Conservation (phyloP, 345 rosid genomes). For the Draba incana region DNA sequence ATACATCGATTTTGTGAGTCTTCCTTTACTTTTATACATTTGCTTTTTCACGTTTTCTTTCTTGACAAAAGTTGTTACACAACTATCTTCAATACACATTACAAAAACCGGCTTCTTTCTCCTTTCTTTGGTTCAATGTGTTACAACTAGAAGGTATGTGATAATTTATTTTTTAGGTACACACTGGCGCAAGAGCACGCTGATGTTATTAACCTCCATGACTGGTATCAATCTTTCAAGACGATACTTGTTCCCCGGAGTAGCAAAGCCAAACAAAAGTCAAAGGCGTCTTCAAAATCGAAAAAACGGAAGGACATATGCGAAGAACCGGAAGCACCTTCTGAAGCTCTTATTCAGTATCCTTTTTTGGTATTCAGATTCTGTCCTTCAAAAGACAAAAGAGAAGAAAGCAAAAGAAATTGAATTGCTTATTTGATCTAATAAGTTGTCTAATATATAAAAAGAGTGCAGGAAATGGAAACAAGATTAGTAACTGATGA, state of each 20-base stretch:
- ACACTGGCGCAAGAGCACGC: slow-evolving; percentile 84
- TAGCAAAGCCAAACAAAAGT: slow-evolving; percentile 53
- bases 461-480: slow-evolving; percentile 10
- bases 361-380: slow-evolving; percentile 48
- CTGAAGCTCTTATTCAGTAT: slow-evolving; percentile 83
- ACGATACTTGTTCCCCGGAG: slow-evolving; percentile 45
- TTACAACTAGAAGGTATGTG: slow-evolving; percentile 22
- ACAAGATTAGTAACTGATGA: slow-evolving; percentile 4
- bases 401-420: not conserved
- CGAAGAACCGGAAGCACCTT: slow-evolving; percentile 52
- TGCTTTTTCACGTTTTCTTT: slow-evolving; percentile 14
- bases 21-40: slow-evolving; percentile 5
- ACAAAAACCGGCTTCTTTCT: slow-evolving; percentile 16
- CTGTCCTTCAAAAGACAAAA: not conserved
- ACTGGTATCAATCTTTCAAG: slow-evolving; percentile 94
- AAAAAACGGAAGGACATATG: slow-evolving; percentile 65
- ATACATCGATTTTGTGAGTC: slow-evolving; percentile 87
- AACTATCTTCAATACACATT: too few relatives aligned
- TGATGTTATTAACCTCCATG: slow-evolving; percentile 84
- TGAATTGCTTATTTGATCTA: not conserved
- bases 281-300: slow-evolving; percentile 57
- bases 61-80: too few relatives aligned
- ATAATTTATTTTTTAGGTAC: slow-evolving; percentile 53
- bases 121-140: slow-evolving; percentile 17
- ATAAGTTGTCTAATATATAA: not conserved